A percentile compares a stretch with the other conserved stretches of the same genome.
Conservation (phyloP, 352 stramenopile genomes). For the Globisporangium megalacanthum region DNA sequence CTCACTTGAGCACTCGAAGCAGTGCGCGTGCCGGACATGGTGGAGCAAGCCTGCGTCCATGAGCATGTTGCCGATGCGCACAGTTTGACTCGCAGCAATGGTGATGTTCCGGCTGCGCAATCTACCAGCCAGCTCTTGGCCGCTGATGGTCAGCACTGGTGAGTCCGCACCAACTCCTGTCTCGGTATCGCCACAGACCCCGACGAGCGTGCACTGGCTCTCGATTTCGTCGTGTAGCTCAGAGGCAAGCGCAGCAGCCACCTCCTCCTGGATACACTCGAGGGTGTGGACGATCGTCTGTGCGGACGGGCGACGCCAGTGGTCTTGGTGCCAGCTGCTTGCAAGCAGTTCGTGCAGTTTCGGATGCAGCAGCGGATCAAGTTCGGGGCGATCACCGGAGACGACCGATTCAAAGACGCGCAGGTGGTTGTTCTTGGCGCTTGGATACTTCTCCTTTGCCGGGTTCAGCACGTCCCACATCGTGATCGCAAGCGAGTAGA, state of each 20-base stretch:
- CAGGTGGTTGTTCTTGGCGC: constrained; percentile 21
- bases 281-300: constrained; percentile 32
- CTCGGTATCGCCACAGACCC: background rate
- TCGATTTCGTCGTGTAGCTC: constrained; percentile 32
- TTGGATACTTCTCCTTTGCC: constrained; percentile 22
- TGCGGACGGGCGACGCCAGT: constrained; percentile 29
- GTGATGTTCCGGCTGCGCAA: constrained; percentile 19
- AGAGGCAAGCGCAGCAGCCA: constrained; percentile 21
- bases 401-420: constrained; percentile 52
- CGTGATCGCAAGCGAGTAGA: too few species aligned
- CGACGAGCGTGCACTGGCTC: background rate
- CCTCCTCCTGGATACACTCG: constrained; percentile 40
- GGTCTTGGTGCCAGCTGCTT: constrained; percentile 34
- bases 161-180: background rate
- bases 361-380: constrained; percentile 24
- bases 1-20: constrained; percentile 11
- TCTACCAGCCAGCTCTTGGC: background rate
- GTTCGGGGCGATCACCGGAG: constrained; percentile 21
- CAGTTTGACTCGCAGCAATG: constrained; percentile 14
- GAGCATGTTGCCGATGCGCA: constrained; percentile 35
- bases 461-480: constrained; percentile 67
- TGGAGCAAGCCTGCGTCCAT: constrained; percentile 46
- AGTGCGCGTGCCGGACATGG: constrained; percentile 23
- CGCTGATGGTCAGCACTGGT: background rate
- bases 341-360: constrained; percentile 34